Evolutionary conservation across 23 red algal species (phyloP).

Genomic region (Gracilaria domingensis): DNA sequence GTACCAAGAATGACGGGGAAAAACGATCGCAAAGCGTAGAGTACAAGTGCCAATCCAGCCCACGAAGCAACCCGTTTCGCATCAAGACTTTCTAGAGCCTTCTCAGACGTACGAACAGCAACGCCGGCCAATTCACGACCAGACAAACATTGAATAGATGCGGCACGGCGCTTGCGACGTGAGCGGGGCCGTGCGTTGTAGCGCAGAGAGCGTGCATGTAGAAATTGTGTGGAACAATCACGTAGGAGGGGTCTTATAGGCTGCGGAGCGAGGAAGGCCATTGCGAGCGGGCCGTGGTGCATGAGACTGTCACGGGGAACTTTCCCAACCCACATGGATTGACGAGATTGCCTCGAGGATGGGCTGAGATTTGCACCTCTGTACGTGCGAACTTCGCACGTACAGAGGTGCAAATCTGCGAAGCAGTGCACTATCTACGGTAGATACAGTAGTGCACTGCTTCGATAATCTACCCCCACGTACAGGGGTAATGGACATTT

Average conservation of each 20-base stretch:
- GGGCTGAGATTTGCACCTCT: conserved; percentile 5
- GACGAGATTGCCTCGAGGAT: background rate
- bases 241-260: background rate
- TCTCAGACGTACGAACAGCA: conserved; percentile 47
- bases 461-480: no score
- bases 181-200: conserved; percentile 21
- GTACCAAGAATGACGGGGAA: conserved; percentile 91
- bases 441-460: no score
- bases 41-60: conserved; percentile 37
- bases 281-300: background rate
- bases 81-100: conserved; percentile 35
- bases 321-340: background rate
- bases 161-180: conserved; percentile 17
- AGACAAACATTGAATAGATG: conserved; percentile 37
- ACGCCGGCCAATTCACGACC: conserved; percentile 45
- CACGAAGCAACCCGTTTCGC: conserved; percentile 80
- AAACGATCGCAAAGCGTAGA: conserved; percentile 87
- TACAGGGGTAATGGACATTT: no score
- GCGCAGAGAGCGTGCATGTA: conserved; percentile 4
- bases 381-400: background rate
- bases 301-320: background rate
- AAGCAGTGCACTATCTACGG: no score
- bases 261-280: conserved; percentile 24
- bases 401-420: no score
- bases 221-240: background rate